These are phyloP conservation scores for Cichorium intybus DNA, from an alignment of 140 eudicot genomes.

Conservation along the genomic window DNA sequence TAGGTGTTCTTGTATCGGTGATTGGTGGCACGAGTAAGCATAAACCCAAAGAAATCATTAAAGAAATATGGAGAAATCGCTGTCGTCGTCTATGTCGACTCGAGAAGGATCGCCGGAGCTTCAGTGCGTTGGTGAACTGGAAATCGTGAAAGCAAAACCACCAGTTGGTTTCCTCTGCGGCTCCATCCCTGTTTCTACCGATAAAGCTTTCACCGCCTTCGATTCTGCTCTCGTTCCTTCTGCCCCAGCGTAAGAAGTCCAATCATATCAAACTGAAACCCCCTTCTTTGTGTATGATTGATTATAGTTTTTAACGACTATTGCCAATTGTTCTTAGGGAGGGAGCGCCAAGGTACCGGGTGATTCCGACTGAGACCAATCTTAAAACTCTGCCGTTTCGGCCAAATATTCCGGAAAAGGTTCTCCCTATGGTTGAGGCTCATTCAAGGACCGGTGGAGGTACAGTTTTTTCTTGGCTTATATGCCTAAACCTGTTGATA, in stretches of 20 bases:
- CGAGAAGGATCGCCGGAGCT: constrained; percentile 47
- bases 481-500: not conserved
- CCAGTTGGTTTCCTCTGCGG: constrained; percentile 81
- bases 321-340: constrained; percentile 39
- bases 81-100: constrained; percentile 12
- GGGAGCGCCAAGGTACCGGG: constrained; percentile 74
- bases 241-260: constrained; percentile 46
- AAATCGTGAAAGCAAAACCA: constrained; percentile 69
- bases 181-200: constrained; percentile 76
- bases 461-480: constrained; percentile 11
- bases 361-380: constrained; percentile 89
- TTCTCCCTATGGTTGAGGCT: constrained; percentile 54
- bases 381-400: constrained; percentile 65
- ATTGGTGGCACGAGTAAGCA: not conserved
- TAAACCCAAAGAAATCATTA: constrained; percentile 11
- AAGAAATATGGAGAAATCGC: constrained; percentile 44
- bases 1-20: not conserved
- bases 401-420: constrained; percentile 52
- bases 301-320: not conserved
- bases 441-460: constrained; percentile 51
- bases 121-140: constrained; percentile 78
- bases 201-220: constrained; percentile 58
- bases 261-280: not conserved
- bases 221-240: constrained; percentile 72
- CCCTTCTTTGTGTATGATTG: not conserved